Evolutionary conservation across 2,329 filamentous ascomycete species (phyloP), one percentile per base, ranked within the genome.

Genomic region (Didymosphaeria variabile): DNA sequence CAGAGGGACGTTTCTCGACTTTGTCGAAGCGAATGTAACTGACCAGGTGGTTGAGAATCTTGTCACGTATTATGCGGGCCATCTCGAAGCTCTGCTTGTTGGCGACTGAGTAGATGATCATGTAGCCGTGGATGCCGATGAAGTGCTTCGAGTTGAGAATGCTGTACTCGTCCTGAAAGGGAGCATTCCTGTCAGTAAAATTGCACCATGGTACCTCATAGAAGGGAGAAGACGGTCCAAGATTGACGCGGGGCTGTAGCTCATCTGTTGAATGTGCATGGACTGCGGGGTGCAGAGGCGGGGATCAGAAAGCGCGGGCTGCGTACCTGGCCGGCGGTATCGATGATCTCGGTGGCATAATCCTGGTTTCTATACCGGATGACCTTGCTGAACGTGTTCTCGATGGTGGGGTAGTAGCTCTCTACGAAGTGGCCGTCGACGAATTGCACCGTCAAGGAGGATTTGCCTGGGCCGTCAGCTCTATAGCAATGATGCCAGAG

Each of bases 61-160:
- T 99, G 79, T 98, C 94, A 29, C 94, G 87, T 68, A 99, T 97
- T 62, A 97, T 93, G 73, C 92, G 89, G 54, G 97, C 91, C 94
- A 98, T 99, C 78, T 99, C 95, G 75, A 97, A 98, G 10, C 93
- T 97, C 71, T 95, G 91, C 74, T 92, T 89, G 51, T 92, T 97
- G 23, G 92, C 91, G 53, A 99, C 94, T n/a, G 94, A 97, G 81
- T 99, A 99, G 52, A 97, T 94, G 62, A 99, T 90, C 87, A 99
- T 93, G 80, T 98, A 99, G 59, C 95, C 95, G 83, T 99, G 95
- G 69, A 98, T 98, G 65, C 95, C 95, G 78, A 99, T 98, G 74
- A 98, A 98, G 79, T 98, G 94, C 83, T 98, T 98, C 65, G 92
- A 97, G 81, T 97, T 98, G 64, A 99, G 85, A 67, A 98, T 97